A percentile compares a stretch with the other conserved stretches of the same genome.
phyloP scores from a whole-genome alignment of 1,284 basidiomycete genomes.

The Singerocomus inundabilis region DNA sequence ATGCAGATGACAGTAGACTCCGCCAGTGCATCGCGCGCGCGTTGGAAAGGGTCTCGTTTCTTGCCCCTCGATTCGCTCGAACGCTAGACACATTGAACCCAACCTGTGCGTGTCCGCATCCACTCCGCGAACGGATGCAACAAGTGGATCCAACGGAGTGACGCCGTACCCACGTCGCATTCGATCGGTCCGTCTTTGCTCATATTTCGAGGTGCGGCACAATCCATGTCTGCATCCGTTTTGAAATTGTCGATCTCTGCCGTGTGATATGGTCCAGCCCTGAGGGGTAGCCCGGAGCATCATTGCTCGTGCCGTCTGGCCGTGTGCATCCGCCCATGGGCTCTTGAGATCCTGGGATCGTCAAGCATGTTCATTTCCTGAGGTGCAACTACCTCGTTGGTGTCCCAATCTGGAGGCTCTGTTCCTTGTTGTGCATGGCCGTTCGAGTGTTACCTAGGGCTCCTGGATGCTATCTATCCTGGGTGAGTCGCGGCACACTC shows the following conservation, averaged over 20 bases:
- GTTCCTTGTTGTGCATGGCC: constrained; percentile 2
- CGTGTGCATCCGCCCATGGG: constrained; percentile 28
- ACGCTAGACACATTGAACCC: constrained; percentile 6
- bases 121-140: constrained; percentile 13
- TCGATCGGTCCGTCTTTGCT: constrained; percentile 7
- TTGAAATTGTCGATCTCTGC: constrained; percentile 24
- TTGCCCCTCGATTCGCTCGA: constrained; percentile 12
- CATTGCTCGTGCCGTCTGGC: constrained; percentile 17
- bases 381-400: constrained; percentile 20
- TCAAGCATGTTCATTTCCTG: constrained; percentile 18
- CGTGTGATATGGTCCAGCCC: constrained; percentile 13
- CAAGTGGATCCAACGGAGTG: constrained; percentile 17
- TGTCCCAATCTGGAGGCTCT: not conserved
- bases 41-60: constrained; percentile 20
- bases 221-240: constrained; percentile 10
- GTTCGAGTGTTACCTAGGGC: not conserved
- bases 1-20: constrained; percentile 7
- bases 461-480: not conserved
- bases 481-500: not conserved
- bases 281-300: constrained; percentile 9
- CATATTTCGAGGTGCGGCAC: constrained; percentile 1
- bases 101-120: constrained; percentile 20
- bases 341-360: constrained; percentile 11
- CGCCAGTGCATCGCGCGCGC: constrained; percentile 9
- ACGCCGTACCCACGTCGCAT: constrained; percentile 1